phyloP scores from a whole-genome alignment of 306 rosid genomes.

The Cucumis melo region DNA sequence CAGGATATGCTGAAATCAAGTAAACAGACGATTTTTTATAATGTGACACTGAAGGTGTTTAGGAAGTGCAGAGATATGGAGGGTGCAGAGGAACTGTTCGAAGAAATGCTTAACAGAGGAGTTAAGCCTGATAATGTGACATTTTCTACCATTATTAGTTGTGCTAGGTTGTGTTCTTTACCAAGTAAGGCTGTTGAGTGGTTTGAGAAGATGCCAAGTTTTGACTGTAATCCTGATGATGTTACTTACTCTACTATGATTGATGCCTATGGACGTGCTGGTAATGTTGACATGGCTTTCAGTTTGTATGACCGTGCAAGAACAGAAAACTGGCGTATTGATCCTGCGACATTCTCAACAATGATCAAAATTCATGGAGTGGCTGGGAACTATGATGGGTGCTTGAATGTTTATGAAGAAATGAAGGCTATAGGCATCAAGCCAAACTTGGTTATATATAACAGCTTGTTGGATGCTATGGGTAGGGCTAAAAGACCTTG shows the following conservation, averaged over 20 bases:
- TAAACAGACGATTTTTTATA: slow-evolving; percentile 42
- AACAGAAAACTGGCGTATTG: slow-evolving; percentile 61
- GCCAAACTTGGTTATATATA: slow-evolving; percentile 41
- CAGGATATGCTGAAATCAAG: slow-evolving; percentile 17
- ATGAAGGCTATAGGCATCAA: slow-evolving; percentile 68
- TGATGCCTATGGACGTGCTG: slow-evolving; percentile 59
- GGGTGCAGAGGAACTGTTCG: slow-evolving; percentile 72
- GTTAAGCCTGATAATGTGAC: slow-evolving; percentile 55
- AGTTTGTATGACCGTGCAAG: slow-evolving; percentile 59
- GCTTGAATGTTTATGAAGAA: slow-evolving; percentile 65
- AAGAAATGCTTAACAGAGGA: slow-evolving; percentile 59
- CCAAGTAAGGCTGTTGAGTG: slow-evolving; percentile 60
- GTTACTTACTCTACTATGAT: slow-evolving; percentile 49
- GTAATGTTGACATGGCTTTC: slow-evolving; percentile 61
- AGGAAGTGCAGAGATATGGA: slow-evolving; percentile 38
- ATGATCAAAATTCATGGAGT: slow-evolving; percentile 63
- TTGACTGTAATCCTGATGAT: slow-evolving; percentile 46
- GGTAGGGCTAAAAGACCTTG: slow-evolving; percentile 59
- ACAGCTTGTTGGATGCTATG: slow-evolving; percentile 62
- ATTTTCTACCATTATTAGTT: slow-evolving; percentile 58
- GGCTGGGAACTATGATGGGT: slow-evolving; percentile 58
- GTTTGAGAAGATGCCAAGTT: slow-evolving; percentile 71
- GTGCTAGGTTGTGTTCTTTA: slow-evolving; percentile 38
- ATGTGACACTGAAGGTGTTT: slow-evolving; percentile 55
- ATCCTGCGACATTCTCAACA: slow-evolving; percentile 36